Percentiles rank a stretch among this genome's conserved stretches.
phyloP scores from a whole-genome alignment of 441 rosid species.

The Biscutella auriculata region DNA sequence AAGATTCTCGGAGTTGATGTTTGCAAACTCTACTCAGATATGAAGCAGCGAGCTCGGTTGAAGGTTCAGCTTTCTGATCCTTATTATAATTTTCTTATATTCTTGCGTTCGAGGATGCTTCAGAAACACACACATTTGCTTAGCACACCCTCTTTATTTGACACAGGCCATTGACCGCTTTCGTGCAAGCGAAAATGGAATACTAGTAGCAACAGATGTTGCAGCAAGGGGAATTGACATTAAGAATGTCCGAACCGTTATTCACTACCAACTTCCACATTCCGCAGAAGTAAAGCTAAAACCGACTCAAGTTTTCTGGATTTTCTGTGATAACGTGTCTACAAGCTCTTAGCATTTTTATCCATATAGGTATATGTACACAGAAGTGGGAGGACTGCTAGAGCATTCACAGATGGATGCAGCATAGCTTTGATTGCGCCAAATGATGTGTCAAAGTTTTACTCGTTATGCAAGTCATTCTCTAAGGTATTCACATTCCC shows the following conservation, averaged over 20 bases:
- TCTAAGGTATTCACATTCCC: conserved; percentile 45
- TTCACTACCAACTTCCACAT: conserved; percentile 98
- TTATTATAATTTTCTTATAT: not conserved
- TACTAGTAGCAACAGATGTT: conserved; percentile 91
- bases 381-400: conserved; percentile 96
- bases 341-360: conserved; percentile 4
- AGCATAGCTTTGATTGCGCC: conserved; percentile 81
- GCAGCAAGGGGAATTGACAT: conserved; percentile 98
- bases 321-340: not conserved
- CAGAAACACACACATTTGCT: not conserved
- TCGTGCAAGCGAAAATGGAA: conserved; percentile 64
- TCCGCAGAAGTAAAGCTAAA: conserved; percentile 63
- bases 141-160: conserved; percentile 9
- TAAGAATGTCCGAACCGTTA: conserved; percentile 80
- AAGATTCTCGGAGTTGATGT: conserved; percentile 66
- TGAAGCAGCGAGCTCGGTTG: conserved; percentile 94
- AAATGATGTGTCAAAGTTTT: conserved; percentile 69
- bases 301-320: conserved; percentile 6
- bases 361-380: conserved; percentile 84
- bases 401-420: conserved; percentile 92
- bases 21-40: conserved; percentile 77
- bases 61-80: conserved; percentile 35
- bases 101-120: conserved; percentile 1
- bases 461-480: conserved; percentile 79
- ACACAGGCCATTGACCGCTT: conserved; percentile 85